These are phyloP conservation scores for Penicillium frequentans DNA, from an alignment of 2,329 filamentous ascomycete species.

Conservation along the genomic window DNA sequence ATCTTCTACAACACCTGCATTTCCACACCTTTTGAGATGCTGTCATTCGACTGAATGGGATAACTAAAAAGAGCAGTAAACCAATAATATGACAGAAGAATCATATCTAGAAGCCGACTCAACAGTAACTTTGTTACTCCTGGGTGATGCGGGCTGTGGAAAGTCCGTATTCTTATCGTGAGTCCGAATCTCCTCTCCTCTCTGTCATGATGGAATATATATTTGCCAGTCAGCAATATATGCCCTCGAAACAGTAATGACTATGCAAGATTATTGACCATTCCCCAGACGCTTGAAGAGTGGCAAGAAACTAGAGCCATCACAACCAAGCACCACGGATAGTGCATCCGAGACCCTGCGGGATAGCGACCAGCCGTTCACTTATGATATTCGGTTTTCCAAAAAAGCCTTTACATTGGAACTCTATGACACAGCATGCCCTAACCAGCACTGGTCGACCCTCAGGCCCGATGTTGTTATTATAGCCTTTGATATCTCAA, in stretches of 20 bases:
- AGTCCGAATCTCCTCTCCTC: constrained; percentile 29
- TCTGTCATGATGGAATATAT: not conserved
- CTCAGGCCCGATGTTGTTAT: constrained; percentile 56
- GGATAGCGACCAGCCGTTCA: constrained; percentile 59
- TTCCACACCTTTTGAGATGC: not conserved
- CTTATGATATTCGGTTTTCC: constrained; percentile 59
- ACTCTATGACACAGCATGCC: constrained; percentile 58
- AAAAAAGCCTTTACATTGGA: constrained; percentile 55
- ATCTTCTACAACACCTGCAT: not conserved
- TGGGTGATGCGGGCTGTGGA: constrained; percentile 60
- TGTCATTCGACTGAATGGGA: not conserved
- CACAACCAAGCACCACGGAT: constrained; percentile 29
- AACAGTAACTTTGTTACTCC: constrained; percentile 50
- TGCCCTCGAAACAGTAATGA: not conserved
- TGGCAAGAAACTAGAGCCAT: constrained; percentile 9
- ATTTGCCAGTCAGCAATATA: no score
- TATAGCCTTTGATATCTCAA: constrained; percentile 59
- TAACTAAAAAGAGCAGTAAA: not conserved
- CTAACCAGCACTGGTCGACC: constrained; percentile 57
- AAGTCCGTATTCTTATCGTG: constrained; percentile 65
- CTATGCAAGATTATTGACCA: not conserved
- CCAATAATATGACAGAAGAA: not conserved
- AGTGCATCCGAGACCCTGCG: constrained; percentile 46
- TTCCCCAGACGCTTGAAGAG: constrained; percentile 20
- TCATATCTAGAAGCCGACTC: constrained; percentile 6